Conservation (phyloP, 495 filamentous ascomycete genomes). For the Penicillium cataractarum region DNA sequence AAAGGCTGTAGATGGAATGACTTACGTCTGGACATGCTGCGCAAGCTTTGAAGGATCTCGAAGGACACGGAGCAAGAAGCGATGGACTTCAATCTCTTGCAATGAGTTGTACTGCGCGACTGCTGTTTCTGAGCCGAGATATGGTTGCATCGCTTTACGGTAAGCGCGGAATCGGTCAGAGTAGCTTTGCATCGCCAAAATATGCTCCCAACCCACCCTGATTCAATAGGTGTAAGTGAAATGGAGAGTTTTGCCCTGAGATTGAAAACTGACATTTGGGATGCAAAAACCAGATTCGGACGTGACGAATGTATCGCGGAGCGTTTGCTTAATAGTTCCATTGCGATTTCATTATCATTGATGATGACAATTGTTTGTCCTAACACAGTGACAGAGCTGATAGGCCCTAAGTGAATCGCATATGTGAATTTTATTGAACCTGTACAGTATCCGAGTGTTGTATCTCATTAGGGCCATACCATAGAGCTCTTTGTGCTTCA, state of each 20-base stretch:
- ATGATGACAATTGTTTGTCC: conserved; percentile 53
- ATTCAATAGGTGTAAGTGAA: too few relatives aligned
- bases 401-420: conserved; percentile 29
- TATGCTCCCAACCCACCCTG: conserved; percentile 44
- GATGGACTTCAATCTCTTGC: conserved; percentile 44
- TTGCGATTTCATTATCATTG: conserved; percentile 39
- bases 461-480: too few relatives aligned
- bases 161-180: conserved; percentile 42
- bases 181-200: conserved; percentile 39
- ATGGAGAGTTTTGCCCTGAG: too few relatives aligned
- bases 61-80: conserved; percentile 46
- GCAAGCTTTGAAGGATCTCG: conserved; percentile 38
- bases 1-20: background rate
- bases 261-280: conserved; percentile 39
- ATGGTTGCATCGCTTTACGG: conserved; percentile 42
- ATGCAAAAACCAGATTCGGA: conserved; percentile 36
- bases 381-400: conserved; percentile 54
- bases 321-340: conserved; percentile 49
- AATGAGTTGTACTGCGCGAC: conserved; percentile 38
- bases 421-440: background rate
- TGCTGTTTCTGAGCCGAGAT: conserved; percentile 27
- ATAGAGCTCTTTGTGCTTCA: conserved; percentile 22
- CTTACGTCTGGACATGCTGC: conserved; percentile 47
- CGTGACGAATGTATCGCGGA: conserved; percentile 47
- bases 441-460: background rate